Evolutionary conservation across 2,329 filamentous ascomycete genomes (phyloP).

Genomic region (Ascochyta koolunga): DNA sequence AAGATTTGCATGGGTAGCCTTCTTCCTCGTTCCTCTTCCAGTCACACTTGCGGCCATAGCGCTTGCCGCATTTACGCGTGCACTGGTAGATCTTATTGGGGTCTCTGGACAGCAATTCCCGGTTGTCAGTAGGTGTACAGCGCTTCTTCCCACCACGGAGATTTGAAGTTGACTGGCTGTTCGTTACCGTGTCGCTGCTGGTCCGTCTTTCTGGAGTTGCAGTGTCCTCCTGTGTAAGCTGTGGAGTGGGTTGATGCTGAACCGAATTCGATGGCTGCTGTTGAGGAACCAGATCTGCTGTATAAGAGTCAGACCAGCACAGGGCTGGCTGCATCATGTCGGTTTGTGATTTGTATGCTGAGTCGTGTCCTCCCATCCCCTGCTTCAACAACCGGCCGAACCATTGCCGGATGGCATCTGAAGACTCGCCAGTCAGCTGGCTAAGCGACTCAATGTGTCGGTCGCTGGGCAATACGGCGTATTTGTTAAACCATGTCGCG

Average conservation of each 20-base stretch:
- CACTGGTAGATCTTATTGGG: slow-evolving; percentile 48
- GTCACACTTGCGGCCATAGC: slow-evolving; percentile 47
- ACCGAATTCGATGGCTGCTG: slow-evolving; percentile 7
- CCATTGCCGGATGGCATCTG: slow-evolving; percentile 43
- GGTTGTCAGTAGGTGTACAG: slow-evolving; percentile 42
- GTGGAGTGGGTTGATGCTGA: slow-evolving; percentile 4
- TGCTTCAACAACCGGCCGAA: slow-evolving; percentile 46
- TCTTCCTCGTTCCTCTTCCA: slow-evolving; percentile 50
- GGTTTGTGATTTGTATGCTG: slow-evolving; percentile 48
- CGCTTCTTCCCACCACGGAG: slow-evolving; percentile 43
- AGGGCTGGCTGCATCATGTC: slow-evolving; percentile 33
- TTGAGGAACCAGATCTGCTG: slow-evolving; percentile 22
- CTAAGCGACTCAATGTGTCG: slow-evolving; percentile 44
- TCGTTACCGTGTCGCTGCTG: slow-evolving; percentile 26
- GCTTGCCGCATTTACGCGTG: slow-evolving; percentile 47
- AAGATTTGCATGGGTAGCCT: slow-evolving; percentile 44
- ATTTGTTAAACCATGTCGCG: slow-evolving; percentile 48
- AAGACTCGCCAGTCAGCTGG: slow-evolving; percentile 44
- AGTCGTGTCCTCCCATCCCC: slow-evolving; percentile 45
- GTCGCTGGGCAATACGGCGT: slow-evolving; percentile 45
- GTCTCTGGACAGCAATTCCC: slow-evolving; percentile 37
- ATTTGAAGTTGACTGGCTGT: slow-evolving; percentile 18
- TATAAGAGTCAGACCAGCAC: slow-evolving; percentile 27
- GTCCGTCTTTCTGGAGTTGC: slow-evolving; percentile 22
- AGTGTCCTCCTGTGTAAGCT: slow-evolving; percentile 14